These are phyloP conservation scores for Platanthera guangdongensis DNA, from an alignment of 106 monocot species.

Conservation along the genomic window DNA sequence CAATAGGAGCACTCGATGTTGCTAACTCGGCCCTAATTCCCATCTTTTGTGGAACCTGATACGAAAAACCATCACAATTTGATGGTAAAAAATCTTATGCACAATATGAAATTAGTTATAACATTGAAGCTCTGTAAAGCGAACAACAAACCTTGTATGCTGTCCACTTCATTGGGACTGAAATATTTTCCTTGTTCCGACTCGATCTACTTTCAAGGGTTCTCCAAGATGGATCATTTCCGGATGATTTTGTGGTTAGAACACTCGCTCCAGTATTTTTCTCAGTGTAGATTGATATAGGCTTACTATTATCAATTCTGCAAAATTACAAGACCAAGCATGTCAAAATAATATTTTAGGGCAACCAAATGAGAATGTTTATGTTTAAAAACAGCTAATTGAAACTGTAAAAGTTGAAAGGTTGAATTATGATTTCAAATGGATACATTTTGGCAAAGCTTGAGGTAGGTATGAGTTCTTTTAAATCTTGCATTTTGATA, in stretches of 20 bases:
- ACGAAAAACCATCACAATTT: neutral
- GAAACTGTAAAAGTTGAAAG: slow-evolving; percentile 4
- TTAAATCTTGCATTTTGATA: no score
- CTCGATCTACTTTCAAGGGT: slow-evolving; percentile 49
- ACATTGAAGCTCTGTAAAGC: neutral
- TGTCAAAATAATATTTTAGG: neutral
- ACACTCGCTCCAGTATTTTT: slow-evolving; percentile 17
- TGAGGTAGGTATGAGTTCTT: no score
- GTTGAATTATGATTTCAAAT: neutral
- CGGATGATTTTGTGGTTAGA: slow-evolving; percentile 19
- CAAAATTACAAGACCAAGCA: neutral
- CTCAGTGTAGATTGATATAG: slow-evolving; percentile 64
- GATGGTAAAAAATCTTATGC: neutral
- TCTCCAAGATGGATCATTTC: slow-evolving; percentile 44
- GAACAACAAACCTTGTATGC: slow-evolving; percentile 52
- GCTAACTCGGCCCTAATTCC: slow-evolving; percentile 17
- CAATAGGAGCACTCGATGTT: slow-evolving; percentile 37
- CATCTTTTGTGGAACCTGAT: slow-evolving; percentile 63
- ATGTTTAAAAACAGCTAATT: neutral
- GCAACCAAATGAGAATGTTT: neutral
- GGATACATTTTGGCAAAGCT: no score
- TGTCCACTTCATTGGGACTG: slow-evolving; percentile 64
- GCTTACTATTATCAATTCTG: slow-evolving; percentile 46
- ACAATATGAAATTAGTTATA: neutral
- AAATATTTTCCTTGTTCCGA: slow-evolving; percentile 83